Evolutionary conservation across 495 filamentous ascomycete genomes (phyloP), one percentile per base, ranked within the genome.

Genomic region (Penicillium robsamsonii): DNA sequence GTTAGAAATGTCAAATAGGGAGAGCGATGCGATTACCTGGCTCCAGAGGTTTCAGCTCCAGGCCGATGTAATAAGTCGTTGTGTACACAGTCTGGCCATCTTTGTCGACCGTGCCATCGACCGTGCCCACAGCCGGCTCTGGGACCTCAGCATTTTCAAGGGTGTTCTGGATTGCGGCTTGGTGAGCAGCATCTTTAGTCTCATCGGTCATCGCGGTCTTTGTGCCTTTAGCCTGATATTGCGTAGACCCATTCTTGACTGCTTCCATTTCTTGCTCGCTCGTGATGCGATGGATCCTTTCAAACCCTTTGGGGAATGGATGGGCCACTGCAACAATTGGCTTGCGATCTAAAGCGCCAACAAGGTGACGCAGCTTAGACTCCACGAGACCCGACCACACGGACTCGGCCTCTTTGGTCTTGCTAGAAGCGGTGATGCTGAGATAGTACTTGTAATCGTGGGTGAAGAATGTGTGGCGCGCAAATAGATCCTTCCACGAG

Each of bases 401-500:
- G 13, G 88, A 81, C 61, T 95, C 88, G 1, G 88, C 87, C 57
- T 96, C 90, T 62, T 91, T 92, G 24, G 86, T 90, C 54, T 79
- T 89, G 71, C 91, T 92, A 0, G 89, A 86, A n/a, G 92, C 82
- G 41, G 93, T 86, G 53, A 97, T 85, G 56, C 86, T 87, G 45
- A 98, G 83, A 69, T 97, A 98, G 67, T 96, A 96, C 70, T 90
- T 96, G 75, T 96, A 96, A 50, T 85, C 91, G 37, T 82, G 63
- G 2, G 95, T 95, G 75, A 97, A 98, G 71, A 97, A 97, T 2
- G 84, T 87, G 68, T 97, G 92, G 40, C 88, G 88, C 3, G 79
- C 77, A 63, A 98, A 98, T 7, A 98, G 73, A 56, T 91, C 91
- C 57, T 87, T 89, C 94, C 94, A 98, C 10, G 79, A 80, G 43